These are phyloP conservation scores for Cutaneotrichosporon sp. DNA, from an alignment of 1,284 basidiomycete species.

Conservation along the genomic window DNA sequence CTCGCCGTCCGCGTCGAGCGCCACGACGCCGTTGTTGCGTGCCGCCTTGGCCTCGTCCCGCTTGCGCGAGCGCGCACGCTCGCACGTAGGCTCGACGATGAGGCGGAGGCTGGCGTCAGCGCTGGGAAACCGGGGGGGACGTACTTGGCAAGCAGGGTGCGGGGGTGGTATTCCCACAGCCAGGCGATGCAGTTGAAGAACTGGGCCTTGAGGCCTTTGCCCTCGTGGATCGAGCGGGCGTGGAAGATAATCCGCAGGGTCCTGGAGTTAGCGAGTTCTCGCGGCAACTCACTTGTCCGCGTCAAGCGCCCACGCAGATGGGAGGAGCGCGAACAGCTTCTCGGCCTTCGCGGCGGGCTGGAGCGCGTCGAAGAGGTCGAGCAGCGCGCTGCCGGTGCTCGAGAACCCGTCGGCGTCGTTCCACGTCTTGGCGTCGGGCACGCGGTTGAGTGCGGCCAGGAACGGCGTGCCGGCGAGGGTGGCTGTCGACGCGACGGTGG, in stretches of 20 bases:
- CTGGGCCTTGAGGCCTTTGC: slow-evolving; percentile 30
- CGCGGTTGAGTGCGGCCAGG: slow-evolving; percentile 17
- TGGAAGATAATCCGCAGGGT: slow-evolving; percentile 34
- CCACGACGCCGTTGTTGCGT: slow-evolving; percentile 14
- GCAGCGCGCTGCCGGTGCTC: slow-evolving; percentile 17
- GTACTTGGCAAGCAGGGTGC: slow-evolving; percentile 31
- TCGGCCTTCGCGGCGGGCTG: slow-evolving; percentile 13
- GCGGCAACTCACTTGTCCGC: slow-evolving; percentile 19
- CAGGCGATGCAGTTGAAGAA: slow-evolving; percentile 25
- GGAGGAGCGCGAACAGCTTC: slow-evolving; percentile 17
- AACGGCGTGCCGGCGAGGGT: slow-evolving; percentile 12
- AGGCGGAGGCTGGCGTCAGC: slow-evolving; percentile 22
- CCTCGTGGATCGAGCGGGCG: slow-evolving; percentile 34
- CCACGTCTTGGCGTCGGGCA: slow-evolving; percentile 16
- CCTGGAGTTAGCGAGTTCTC: slow-evolving; percentile 9
- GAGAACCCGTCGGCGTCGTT: slow-evolving; percentile 24
- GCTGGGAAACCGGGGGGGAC: background rate
- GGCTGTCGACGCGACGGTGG: background rate
- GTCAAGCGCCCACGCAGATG: slow-evolving; percentile 24
- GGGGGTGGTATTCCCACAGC: slow-evolving; percentile 32
- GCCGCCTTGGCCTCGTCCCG: slow-evolving; percentile 16
- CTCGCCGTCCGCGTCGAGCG: slow-evolving; percentile 23
- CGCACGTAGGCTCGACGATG: slow-evolving; percentile 29
- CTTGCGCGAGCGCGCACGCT: slow-evolving; percentile 18
- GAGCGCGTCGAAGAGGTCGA: slow-evolving; percentile 30